A percentile compares a stretch with the other conserved stretches of the same genome.
These are phyloP conservation scores for Scytalidium sp. DNA, from an alignment of 2,329 filamentous ascomycete genomes.

Conservation along the genomic window DNA sequence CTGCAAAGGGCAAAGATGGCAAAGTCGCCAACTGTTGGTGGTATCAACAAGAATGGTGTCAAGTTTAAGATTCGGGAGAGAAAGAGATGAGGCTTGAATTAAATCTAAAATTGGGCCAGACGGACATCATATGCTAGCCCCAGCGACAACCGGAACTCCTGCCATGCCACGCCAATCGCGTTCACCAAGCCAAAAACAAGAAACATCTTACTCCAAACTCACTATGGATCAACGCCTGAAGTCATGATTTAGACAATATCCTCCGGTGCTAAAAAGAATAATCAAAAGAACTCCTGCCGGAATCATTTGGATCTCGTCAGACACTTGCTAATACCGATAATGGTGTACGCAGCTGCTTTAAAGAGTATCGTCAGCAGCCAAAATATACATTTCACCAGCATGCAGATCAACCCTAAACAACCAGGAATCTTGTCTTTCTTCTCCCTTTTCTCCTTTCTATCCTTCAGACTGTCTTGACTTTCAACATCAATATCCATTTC, in stretches of 20 bases:
- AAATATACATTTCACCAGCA: constrained; percentile 54
- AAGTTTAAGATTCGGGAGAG: constrained; percentile 61
- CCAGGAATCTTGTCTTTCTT: constrained; percentile 43
- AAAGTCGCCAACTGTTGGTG: constrained; percentile 60
- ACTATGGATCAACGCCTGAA: neutral
- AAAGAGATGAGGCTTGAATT: constrained; percentile 42
- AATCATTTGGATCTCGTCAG: constrained; percentile 39
- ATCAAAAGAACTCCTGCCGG: neutral
- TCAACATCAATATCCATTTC: constrained; percentile 62
- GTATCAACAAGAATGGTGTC: constrained; percentile 56
- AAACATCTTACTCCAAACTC: neutral
- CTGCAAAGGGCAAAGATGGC: constrained; percentile 61
- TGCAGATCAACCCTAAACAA: constrained; percentile 49
- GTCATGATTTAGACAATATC: neutral
- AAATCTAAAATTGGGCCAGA: neutral
- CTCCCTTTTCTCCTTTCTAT: constrained; percentile 31
- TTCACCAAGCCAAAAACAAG: neutral
- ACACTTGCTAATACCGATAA: constrained; percentile 49
- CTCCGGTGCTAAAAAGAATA: constrained; percentile 2
- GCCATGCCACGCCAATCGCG: neutral
- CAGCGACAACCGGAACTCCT: neutral
- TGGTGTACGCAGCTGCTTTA: constrained; percentile 48
- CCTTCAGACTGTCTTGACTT: constrained; percentile 46
- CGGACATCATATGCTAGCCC: neutral
- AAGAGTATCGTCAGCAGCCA: constrained; percentile 56